Evolutionary conservation across 345 rosid species (phyloP).

Genomic region (Anastatica hierochuntica): DNA sequence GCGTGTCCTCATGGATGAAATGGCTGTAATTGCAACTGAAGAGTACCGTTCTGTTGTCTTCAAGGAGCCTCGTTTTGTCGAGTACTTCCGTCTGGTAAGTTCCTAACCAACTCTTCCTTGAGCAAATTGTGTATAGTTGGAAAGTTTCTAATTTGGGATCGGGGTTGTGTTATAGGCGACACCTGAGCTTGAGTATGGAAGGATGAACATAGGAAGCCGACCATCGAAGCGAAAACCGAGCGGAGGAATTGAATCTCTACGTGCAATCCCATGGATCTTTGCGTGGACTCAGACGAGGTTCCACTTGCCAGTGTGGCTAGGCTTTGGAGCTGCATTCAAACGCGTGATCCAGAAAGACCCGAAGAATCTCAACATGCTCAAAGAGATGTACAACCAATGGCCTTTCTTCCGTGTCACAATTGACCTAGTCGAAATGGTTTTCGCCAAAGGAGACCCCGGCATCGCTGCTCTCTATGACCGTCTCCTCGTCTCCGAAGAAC

Average conservation of each 20-base stretch:
- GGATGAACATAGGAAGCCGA: conserved; percentile 98
- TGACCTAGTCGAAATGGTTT: conserved; percentile 93
- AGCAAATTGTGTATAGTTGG: no score
- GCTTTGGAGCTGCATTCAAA: conserved; percentile 80
- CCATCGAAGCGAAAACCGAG: conserved; percentile 89
- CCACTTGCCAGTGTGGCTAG: conserved; percentile 94
- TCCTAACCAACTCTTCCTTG: conserved; percentile 6
- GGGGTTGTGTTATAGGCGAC: conserved; percentile 52
- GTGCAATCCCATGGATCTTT: conserved; percentile 99
- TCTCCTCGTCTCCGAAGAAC: conserved; percentile 72
- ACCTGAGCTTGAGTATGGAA: conserved; percentile 89
- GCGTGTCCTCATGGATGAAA: conserved; percentile 93
- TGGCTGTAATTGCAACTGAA: conserved; percentile 75
- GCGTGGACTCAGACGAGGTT: conserved; percentile 99
- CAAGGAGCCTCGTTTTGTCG: conserved; percentile 87
- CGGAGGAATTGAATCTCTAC: conserved; percentile 94
- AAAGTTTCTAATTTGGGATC: no score
- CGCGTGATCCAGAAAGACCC: conserved; percentile 54
- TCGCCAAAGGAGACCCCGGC: conserved; percentile 93
- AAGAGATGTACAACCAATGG: conserved; percentile 88
- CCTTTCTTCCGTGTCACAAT: conserved; percentile 94
- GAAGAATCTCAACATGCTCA: conserved; percentile 79
- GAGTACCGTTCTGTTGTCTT: conserved; percentile 87
- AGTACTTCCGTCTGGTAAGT: conserved; percentile 91
- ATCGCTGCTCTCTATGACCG: conserved; percentile 85